Evolutionary conservation across 306 rosid genomes (phyloP), one percentile per base, ranked within the genome.

Genomic region (Cucurbita pepo): DNA sequence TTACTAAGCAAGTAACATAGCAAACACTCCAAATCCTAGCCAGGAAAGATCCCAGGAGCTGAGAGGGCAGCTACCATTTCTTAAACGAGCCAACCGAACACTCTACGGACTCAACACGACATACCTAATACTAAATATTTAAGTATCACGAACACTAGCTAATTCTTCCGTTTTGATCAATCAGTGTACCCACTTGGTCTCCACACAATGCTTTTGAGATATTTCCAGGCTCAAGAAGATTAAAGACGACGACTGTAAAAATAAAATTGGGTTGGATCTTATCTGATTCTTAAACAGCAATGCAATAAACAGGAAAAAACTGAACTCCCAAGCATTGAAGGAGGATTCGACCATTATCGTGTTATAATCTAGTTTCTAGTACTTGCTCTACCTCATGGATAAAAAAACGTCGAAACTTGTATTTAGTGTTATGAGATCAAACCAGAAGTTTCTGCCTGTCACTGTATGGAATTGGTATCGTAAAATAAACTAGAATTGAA

Each of bases 171-270:
- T 63, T 77, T 51, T 77, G 81, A 81, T 81, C 85, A 71, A 84
- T 81, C 60, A 84, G 45, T 56, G 88, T 81, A 72, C 88, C 88
- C 59, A 84, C 82, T 81, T 79, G 85, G 8, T 84, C 85, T 64
- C 88, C 85, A 2, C 88, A 75, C 47, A 79, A 71, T n/a, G 88
- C 88, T 79, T 79, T 81, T 5, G 85, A 81, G 66, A 84, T 84
- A 72, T 84, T 84, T 77, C 83, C 88, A 30, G 83, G 79, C 81
- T 84, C 85, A 16, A 81, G 79, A 58, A 84, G 85, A 79, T 84
- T 81, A 74, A 84, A 81, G 21, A 84, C 79, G 30, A 84, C 88
- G 62, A 84, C 88, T 84, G 88, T 71, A 65, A n/a, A 80, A 52
- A 51, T 44, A 60, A 30, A 47, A 16, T 41, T 21, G 36, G 58